phyloP scores from a whole-genome alignment of 148 eudicot species.

The Rhododendron ferrugineum region DNA sequence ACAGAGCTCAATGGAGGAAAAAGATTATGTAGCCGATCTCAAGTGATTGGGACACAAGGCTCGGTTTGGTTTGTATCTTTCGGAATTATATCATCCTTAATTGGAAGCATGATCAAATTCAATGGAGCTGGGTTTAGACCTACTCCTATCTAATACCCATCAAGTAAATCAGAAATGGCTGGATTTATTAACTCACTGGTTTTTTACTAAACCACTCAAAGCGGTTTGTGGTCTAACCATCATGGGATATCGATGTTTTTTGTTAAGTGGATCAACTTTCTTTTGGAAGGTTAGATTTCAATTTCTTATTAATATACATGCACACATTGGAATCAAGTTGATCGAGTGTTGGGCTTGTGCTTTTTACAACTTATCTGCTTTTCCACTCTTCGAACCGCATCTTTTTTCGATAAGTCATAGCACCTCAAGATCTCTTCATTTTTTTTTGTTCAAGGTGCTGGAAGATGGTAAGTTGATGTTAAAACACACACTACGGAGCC shows the following conservation, averaged over 20 bases:
- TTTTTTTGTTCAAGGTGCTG: conserved; percentile 46
- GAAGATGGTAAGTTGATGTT: conserved; percentile 45
- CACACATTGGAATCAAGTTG: background rate
- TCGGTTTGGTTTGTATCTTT: no score
- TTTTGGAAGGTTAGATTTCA: background rate
- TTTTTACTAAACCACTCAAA: background rate
- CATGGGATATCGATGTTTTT: background rate
- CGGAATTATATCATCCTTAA: background rate
- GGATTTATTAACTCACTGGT: background rate
- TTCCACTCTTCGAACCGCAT: background rate
- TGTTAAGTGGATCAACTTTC: background rate
- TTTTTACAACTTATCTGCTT: background rate
- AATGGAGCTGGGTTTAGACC: background rate
- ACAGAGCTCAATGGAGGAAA: no score
- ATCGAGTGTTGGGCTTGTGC: background rate
- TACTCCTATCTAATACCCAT: background rate
- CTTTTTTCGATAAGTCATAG: background rate
- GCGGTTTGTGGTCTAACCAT: background rate
- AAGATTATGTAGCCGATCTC: no score
- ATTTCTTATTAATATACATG: background rate
- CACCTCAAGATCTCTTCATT: conserved; percentile 8
- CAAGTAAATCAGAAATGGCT: background rate
- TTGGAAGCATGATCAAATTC: background rate
- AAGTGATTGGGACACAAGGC: no score
- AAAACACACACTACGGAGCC: conserved; percentile 60